Conservation (phyloP, 1,139 yeast genomes). For the Trichomonascaceae sp. region DNA sequence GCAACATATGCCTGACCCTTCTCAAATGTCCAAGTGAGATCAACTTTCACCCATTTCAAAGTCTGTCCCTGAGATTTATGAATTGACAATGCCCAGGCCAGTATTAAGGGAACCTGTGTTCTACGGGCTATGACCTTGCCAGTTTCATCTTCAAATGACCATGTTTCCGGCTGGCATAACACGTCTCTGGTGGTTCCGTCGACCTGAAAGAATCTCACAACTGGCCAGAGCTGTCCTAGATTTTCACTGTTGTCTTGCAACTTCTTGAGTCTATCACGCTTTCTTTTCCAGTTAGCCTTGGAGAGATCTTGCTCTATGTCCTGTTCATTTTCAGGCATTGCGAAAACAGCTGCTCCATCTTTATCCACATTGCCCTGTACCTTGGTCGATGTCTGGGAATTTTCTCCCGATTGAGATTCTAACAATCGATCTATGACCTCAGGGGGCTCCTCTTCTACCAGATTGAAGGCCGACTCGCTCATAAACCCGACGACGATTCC, state of each 20-base stretch:
- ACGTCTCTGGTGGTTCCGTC: constrained; percentile 70
- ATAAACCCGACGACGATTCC: constrained; percentile 80
- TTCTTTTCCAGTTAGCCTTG: constrained; percentile 21
- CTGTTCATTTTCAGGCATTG: constrained; percentile 16
- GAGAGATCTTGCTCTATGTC: constrained; percentile 16
- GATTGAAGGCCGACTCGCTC: constrained; percentile 44
- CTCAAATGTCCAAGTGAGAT: constrained; percentile 71
- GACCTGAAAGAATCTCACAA: constrained; percentile 67
- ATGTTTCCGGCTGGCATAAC: constrained; percentile 66
- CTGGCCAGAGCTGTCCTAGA: constrained; percentile 43
- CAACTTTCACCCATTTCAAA: constrained; percentile 72
- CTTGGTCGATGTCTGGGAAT: not conserved
- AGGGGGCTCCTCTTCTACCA: constrained; percentile 15
- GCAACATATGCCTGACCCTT: constrained; percentile 97
- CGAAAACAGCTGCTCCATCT: constrained; percentile 17
- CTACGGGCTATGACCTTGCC: constrained; percentile 51
- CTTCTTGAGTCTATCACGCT: constrained; percentile 16
- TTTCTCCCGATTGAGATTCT: constrained; percentile 2
- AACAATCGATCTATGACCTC: constrained; percentile 12
- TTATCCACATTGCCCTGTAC: constrained; percentile 2
- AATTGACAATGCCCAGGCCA: constrained; percentile 94
- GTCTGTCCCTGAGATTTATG: constrained; percentile 98
- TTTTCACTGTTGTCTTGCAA: constrained; percentile 13
- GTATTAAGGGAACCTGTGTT: constrained; percentile 61
- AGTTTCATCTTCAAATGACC: constrained; percentile 58